Percentiles rank a stretch among this genome's conserved stretches.
Evolutionary conservation across 805 yeast genomes (phyloP).

Genomic region (Starmerella potacharoeniae): DNA sequence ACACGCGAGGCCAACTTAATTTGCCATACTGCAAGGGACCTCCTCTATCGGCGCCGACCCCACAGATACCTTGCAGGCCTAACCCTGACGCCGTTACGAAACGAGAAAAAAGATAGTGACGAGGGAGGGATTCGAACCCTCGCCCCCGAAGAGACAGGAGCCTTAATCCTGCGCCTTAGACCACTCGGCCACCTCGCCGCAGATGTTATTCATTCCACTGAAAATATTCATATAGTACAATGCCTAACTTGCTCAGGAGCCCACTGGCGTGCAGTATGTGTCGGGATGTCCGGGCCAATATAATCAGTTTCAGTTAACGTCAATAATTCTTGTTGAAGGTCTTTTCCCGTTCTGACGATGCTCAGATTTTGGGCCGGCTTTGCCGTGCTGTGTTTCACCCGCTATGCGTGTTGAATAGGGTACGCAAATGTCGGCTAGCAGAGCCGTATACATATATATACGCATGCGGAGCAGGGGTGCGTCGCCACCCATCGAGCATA

Average conservation of each 20-base stretch:
- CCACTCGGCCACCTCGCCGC: slow-evolving; percentile 28
- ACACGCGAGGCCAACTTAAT: too few species aligned
- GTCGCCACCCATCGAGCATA: not conserved
- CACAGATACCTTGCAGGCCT: not conserved
- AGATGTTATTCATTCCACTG: not conserved
- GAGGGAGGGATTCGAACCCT: slow-evolving; percentile 28
- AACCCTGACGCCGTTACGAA: not conserved
- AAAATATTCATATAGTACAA: too few species aligned
- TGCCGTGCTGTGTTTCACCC: not conserved
- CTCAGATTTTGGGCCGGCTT: not conserved
- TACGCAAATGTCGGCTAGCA: not conserved
- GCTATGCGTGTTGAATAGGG: not conserved
- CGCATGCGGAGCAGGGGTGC: not conserved
- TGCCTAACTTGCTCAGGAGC: too few species aligned
- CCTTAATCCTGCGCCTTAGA: slow-evolving; percentile 28
- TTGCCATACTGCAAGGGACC: too few species aligned
- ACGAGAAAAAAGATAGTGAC: slow-evolving; percentile 22
- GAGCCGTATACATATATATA: not conserved
- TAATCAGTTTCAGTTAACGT: too few species aligned
- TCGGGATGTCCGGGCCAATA: too few species aligned
- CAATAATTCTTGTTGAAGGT: too few species aligned
- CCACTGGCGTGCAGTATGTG: too few species aligned
- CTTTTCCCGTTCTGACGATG: too few species aligned
- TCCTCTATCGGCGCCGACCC: too few species aligned
- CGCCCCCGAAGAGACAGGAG: slow-evolving; percentile 29